phyloP scores from a whole-genome alignment of 176 grass and related monocot species.

The Zizania latifolia region DNA sequence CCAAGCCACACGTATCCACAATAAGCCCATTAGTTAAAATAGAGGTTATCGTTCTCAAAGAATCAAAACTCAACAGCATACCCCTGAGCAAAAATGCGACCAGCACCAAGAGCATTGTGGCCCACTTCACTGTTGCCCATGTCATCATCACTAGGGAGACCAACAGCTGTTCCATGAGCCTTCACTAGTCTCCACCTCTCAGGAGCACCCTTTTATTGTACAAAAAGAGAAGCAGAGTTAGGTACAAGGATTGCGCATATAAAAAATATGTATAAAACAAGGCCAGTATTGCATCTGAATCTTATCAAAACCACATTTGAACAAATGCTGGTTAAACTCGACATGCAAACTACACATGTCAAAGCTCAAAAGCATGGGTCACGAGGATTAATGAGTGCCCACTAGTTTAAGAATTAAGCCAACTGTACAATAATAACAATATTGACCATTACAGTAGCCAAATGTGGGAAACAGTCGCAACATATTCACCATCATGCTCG shows the following conservation, averaged over 20 bases:
- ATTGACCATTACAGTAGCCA: neutral
- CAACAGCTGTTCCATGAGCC: slow-evolving; percentile 93
- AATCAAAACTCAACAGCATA: slow-evolving; percentile 37
- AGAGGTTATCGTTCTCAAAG: too few relatives aligned
- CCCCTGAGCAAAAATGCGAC: slow-evolving; percentile 85
- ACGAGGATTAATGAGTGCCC: neutral
- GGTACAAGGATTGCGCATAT: neutral
- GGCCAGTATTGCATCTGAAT: neutral
- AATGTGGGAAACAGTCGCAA: neutral
- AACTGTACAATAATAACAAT: neutral
- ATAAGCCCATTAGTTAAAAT: too few relatives aligned
- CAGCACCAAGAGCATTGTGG: slow-evolving; percentile 96
- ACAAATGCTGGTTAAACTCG: too few relatives aligned
- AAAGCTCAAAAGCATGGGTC: neutral
- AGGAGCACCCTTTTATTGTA: slow-evolving; percentile 59
- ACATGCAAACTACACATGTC: too few relatives aligned
- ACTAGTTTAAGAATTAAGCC: neutral
- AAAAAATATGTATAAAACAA: neutral
- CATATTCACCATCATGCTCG: neutral
- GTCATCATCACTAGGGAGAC: slow-evolving; percentile 88
- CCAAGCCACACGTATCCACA: too few relatives aligned
- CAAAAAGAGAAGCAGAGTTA: neutral
- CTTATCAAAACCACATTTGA: neutral
- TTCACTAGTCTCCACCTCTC: slow-evolving; percentile 88
- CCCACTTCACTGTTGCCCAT: slow-evolving; percentile 99